Conservation (phyloP, 2,329 filamentous ascomycete genomes). For the Lasiodiplodia gonubiensis region DNA sequence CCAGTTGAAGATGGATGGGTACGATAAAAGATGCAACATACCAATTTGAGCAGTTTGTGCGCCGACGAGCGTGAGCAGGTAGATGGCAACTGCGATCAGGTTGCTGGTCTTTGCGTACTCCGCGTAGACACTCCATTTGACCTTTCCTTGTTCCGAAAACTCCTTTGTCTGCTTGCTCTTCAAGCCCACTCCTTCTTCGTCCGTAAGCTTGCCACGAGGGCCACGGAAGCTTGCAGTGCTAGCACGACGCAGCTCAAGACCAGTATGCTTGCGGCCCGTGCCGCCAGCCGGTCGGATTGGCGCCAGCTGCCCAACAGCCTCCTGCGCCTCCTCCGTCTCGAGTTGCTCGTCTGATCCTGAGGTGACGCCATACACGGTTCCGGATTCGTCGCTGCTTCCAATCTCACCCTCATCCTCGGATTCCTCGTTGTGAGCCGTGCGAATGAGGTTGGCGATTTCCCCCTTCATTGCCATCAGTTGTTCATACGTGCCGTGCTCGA, state of each 20-base stretch:
- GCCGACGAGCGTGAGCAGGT: constrained; percentile 75
- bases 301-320: constrained; percentile 75
- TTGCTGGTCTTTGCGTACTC: constrained; percentile 98
- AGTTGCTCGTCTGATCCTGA: constrained; percentile 57
- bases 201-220: constrained; percentile 79
- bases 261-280: constrained; percentile 73
- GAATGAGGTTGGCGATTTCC: constrained; percentile 82
- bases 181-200: constrained; percentile 77
- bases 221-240: constrained; percentile 90
- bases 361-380: constrained; percentile 57
- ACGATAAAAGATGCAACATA: constrained; percentile 48
- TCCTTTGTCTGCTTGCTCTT: constrained; percentile 90
- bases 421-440: constrained; percentile 68
- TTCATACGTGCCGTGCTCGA: constrained; percentile 87
- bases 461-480: constrained; percentile 95
- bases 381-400: constrained; percentile 73
- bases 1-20: not conserved
- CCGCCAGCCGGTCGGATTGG: constrained; percentile 67
- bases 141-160: constrained; percentile 90
- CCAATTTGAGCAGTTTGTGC: constrained; percentile 83
- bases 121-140: constrained; percentile 93
- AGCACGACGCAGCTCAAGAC: constrained; percentile 73
- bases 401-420: constrained; percentile 49
- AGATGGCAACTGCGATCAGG: constrained; percentile 79
- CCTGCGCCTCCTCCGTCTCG: constrained; percentile 67